These are phyloP conservation scores for Monosporascus sp. DNA, from an alignment of 2,329 filamentous ascomycete species.

Conservation along the genomic window DNA sequence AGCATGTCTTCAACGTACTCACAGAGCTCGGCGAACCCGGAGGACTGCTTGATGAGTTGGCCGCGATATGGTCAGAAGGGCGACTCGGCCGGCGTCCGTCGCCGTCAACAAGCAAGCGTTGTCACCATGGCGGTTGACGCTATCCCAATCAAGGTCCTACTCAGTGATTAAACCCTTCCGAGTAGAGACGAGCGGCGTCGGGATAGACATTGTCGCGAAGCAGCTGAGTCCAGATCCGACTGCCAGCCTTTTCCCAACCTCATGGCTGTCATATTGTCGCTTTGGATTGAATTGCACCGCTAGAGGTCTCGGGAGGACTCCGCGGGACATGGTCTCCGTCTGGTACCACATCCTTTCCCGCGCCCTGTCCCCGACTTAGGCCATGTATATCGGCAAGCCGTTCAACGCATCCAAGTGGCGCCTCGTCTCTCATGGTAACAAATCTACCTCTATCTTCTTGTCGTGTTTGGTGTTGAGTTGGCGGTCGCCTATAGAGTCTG, in stretches of 20 bases:
- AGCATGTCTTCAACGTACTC: conserved; percentile 1
- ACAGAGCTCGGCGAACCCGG: not conserved
- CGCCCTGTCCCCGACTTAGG: too few species aligned
- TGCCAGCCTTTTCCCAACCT: not conserved
- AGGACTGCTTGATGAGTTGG: not conserved
- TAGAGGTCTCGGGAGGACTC: too few species aligned
- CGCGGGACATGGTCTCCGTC: too few species aligned
- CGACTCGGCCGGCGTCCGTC: not conserved
- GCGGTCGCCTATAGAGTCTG: too few species aligned
- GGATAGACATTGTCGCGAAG: conserved; percentile 3
- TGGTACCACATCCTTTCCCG: too few species aligned
- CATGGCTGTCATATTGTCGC: not conserved
- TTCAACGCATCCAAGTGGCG: too few species aligned
- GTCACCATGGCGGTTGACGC: not conserved
- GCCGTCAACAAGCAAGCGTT: not conserved
- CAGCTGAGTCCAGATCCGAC: not conserved
- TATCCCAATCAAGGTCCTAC: not conserved
- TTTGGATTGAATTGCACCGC: too few species aligned
- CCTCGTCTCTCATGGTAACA: too few species aligned
- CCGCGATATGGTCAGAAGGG: conserved; percentile 1
- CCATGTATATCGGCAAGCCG: too few species aligned
- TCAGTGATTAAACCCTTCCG: not conserved
- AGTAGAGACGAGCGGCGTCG: not conserved
- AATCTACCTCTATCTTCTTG: too few species aligned
- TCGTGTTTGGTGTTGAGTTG: too few species aligned